Base-by-base conservation (phyloP, 306 rosid species). In the Prunus mume region DNA sequence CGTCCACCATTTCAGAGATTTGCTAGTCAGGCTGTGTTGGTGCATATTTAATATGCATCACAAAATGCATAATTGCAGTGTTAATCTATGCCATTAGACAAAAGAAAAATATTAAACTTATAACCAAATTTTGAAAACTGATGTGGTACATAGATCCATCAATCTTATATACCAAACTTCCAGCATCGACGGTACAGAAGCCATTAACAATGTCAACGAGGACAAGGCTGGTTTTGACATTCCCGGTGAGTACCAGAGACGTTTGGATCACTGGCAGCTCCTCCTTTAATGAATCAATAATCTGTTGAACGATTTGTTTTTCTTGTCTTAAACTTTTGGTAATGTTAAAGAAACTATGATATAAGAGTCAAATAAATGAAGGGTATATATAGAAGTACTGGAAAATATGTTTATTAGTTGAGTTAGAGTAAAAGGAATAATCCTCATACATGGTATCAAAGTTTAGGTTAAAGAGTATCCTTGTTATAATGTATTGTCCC, bases 181-280 rank as follows among this genome's bases (percentile, higher is more conserved):
- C 97, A 68, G 93, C 90, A 10, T 96, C 98, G 61, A 92, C 95
- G 58, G 93, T 90, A 69, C 97, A 91, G 85, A 94, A 94, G 78
- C 97, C 97, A 69, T 92, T 94, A 61, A 94, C 86, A 47, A 94
- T 2, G 80, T 92, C 97, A 71, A 94, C 92, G 62, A 94, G 90
- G 73, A 92, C 93, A 74, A 92, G 97, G 18, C 91, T 94, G 0
- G 90, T 90, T 71, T 76, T 79, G 80, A 72, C 50, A 45, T 86
- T 78, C 5, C 60, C 80, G n/a, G 95, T 83, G 43, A 94, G 72
- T 2, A 69, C 41, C 51, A 94, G 79, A 15, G 91, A 66, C n/a
- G 88, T 84, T 60, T 88, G 91, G 8, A 78, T 76, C 7, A 92
- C 81, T 0, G 95, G 96, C 22, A 92, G 88, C 75, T 90, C 84